Percentiles rank a stretch among this genome's conserved stretches.
These are phyloP conservation scores for Plectranthus barbatus DNA, from an alignment of 257 asterid species.

Conservation along the genomic window DNA sequence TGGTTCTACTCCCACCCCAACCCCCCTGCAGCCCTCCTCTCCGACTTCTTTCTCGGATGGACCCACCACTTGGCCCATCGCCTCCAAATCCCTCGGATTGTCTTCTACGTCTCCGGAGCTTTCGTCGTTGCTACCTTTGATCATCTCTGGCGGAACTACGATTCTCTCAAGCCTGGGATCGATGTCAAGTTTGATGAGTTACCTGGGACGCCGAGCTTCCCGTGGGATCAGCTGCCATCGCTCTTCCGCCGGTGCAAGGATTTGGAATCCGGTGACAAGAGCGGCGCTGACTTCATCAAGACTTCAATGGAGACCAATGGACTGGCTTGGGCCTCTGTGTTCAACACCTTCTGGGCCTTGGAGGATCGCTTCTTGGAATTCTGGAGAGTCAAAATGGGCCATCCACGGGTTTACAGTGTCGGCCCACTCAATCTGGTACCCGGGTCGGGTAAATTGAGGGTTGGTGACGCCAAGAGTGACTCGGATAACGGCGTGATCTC, in stretches of 20 bases:
- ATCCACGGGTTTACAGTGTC: constrained; percentile 30
- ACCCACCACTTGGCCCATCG: constrained; percentile 35
- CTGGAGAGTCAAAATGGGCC: constrained; percentile 30
- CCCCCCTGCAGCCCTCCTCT: constrained; percentile 57
- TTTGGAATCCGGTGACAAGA: constrained; percentile 6
- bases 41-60: constrained; percentile 83
- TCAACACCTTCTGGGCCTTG: constrained; percentile 42
- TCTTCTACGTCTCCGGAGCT: constrained; percentile 32
- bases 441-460: constrained; percentile 15
- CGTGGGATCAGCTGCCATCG: no score
- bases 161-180: background rate
- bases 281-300: constrained; percentile 16
- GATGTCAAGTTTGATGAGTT: constrained; percentile 30
- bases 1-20: constrained; percentile 43
- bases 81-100: constrained; percentile 45
- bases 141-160: constrained; percentile 28
- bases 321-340: constrained; percentile 45
- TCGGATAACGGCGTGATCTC: background rate
- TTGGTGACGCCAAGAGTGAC: background rate
- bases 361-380: constrained; percentile 41
- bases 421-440: constrained; percentile 47
- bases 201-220: constrained; percentile 44
- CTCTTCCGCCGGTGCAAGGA: constrained; percentile 36
- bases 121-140: constrained; percentile 15
- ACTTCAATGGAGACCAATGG: constrained; percentile 34